Percentiles rank a stretch among this genome's conserved stretches.
Conservation (phyloP, 345 rosid genomes). For the Cardiospermum halicacabum region DNA sequence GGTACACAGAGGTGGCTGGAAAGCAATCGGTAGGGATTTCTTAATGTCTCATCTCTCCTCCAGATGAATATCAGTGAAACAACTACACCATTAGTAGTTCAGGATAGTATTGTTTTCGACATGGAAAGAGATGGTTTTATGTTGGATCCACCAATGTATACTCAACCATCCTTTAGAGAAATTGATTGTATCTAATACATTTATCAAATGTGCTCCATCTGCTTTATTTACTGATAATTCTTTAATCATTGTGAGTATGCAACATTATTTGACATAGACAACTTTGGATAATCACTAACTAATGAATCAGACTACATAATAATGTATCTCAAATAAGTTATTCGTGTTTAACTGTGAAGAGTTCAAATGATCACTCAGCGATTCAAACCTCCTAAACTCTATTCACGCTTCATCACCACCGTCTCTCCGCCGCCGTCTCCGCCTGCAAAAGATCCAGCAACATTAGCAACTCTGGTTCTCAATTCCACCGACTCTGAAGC, state of each 20-base stretch:
- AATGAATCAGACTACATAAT: not conserved
- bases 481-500: conserved; percentile 27
- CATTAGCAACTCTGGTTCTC: conserved; percentile 39
- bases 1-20: conserved; percentile 71
- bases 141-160: conserved; percentile 22
- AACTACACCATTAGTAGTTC: not conserved
- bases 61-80: conserved; percentile 1
- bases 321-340: too few relatives aligned
- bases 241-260: not conserved
- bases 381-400: not conserved
- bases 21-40: conserved; percentile 38
- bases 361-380: conserved; percentile 1
- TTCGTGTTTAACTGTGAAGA: not conserved
- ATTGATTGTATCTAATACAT: conserved; percentile 8
- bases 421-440: conserved; percentile 20
- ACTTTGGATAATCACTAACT: not conserved
- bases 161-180: conserved; percentile 12
- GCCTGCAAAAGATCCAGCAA: conserved; percentile 16
- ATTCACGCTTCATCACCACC: conserved; percentile 20
- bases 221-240: not conserved
- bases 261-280: not conserved
- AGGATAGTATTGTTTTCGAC: conserved; percentile 12
- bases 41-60: conserved; percentile 13
- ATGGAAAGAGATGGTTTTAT: conserved; percentile 18
- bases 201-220: not conserved